These are phyloP conservation scores for Sporobolomyces phaffii DNA, from an alignment of 768 basidiomycete species.

Conservation along the genomic window DNA sequence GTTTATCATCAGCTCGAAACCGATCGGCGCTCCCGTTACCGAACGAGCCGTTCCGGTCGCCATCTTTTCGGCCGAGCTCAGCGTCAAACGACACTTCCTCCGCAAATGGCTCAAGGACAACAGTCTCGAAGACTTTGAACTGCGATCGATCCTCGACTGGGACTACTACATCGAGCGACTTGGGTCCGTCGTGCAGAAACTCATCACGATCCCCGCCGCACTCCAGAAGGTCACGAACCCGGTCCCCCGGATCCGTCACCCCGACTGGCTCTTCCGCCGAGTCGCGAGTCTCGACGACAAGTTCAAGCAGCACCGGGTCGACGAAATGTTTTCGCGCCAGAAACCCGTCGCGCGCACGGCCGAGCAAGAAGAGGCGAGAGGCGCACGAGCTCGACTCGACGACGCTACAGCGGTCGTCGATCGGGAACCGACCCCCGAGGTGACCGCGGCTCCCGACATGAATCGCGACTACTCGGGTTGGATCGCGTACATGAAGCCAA, in stretches of 20 bases:
- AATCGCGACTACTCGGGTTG: conserved; percentile 64
- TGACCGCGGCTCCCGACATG: conserved; percentile 54
- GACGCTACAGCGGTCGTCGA: conserved; percentile 58
- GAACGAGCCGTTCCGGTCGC: conserved; percentile 95
- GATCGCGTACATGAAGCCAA: conserved; percentile 66
- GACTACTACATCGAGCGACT: conserved; percentile 95
- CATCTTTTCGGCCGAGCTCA: conserved; percentile 93
- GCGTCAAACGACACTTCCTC: conserved; percentile 78
- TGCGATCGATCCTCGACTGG: conserved; percentile 95
- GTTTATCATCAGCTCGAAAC: conserved; percentile 95
- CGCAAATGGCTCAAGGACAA: conserved; percentile 97
- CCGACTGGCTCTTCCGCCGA: conserved; percentile 91
- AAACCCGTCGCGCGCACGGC: conserved; percentile 41
- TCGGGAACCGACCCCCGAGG: conserved; percentile 6
- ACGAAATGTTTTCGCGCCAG: conserved; percentile 72
- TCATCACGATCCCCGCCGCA: conserved; percentile 98
- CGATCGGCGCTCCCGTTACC: conserved; percentile 86
- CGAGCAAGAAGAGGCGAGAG: conserved; percentile 44
- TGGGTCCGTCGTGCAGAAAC: conserved; percentile 95
- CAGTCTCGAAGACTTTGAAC: conserved; percentile 74
- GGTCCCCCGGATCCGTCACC: conserved; percentile 89
- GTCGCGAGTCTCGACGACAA: conserved; percentile 86
- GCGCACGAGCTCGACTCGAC: conserved; percentile 43
- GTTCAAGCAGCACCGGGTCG: conserved; percentile 96
- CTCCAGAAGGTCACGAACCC: conserved; percentile 97